Evolutionary conservation across 2,329 filamentous ascomycete genomes (phyloP).

Genomic region (Trichoderma cornu-damae): DNA sequence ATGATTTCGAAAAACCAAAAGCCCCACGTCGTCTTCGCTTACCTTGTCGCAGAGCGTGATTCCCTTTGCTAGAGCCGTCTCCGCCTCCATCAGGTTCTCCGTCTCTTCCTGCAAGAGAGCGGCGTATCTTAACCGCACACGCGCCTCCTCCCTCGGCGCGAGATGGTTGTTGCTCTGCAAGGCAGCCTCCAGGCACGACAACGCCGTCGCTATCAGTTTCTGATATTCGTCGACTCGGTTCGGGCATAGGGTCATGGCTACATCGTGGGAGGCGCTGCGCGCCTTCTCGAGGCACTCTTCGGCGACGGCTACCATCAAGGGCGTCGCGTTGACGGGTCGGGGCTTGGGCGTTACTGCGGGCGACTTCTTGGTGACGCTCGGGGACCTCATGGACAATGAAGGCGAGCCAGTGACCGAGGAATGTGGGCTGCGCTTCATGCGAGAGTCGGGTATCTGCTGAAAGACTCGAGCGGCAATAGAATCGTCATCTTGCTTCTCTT

Average conservation of each 20-base stretch:
- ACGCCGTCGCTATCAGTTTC: conserved; percentile 63
- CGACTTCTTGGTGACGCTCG: conserved; percentile 39
- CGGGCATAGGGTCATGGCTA: conserved; percentile 35
- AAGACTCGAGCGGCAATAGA: conserved; percentile 18
- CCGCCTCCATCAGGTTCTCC: conserved; percentile 67
- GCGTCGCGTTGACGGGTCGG: conserved; percentile 46
- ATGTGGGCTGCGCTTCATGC: conserved; percentile 35
- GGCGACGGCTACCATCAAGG: conserved; percentile 63
- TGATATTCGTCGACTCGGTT: conserved; percentile 60
- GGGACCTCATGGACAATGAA: conserved; percentile 37
- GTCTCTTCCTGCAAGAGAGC: conserved; percentile 69
- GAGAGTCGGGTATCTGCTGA: conserved; percentile 13
- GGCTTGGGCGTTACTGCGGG: conserved; percentile 39
- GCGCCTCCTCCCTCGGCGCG: conserved; percentile 62
- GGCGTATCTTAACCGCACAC: conserved; percentile 65
- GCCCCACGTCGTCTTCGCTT: conserved; percentile 19
- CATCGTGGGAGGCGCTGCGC: conserved; percentile 47
- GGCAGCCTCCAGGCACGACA: conserved; percentile 67
- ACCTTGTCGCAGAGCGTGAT: conserved; percentile 64
- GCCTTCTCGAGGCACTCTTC: conserved; percentile 71
- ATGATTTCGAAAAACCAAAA: background rate
- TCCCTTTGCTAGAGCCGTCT: conserved; percentile 66
- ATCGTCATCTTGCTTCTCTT: conserved; percentile 18
- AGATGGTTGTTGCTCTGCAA: conserved; percentile 54
- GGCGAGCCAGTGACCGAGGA: conserved; percentile 40